Base-by-base conservation (phyloP, 805 yeast genomes). In the Scheffersomyces lignosus region DNA sequence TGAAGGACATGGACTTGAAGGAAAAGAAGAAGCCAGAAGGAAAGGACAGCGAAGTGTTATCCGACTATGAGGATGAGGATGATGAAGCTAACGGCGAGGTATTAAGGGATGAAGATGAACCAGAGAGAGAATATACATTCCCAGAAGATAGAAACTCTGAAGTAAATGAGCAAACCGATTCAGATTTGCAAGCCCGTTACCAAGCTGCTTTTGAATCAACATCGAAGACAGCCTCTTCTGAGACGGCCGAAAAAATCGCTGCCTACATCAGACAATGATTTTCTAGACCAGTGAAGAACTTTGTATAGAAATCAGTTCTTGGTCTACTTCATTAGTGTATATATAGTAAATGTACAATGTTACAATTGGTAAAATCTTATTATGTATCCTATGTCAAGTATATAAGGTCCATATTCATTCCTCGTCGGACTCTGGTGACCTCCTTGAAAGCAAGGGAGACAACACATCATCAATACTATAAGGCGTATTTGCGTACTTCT, bases 1-100 rank as follows among this genome's bases (percentile, higher is more conserved):
- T 93, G 87, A 82, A 82, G 44, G 99, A 93, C 60, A 69, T 93
- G 52, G 96, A 95, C 12, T 64, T 89, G 29, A 66, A 72, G 30
- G 77, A 66, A 26, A 39, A 37, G 4, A 38, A 49, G 28, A 45
- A 56, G 29, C 48, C 45, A 4, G 48, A 50, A 15, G 42, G 45
- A 3, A 59, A 57, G 6, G 71, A 67, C 37, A 70, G 74, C 1
- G 75, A 75, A 33, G 81, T 77, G 9, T 58, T 77, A 24, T 73
- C 79, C 1, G 82, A 77, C 49, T 62, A 62, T 33, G 69, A 68
- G 15, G 84, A 75, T 34, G 74, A 64, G 15, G 77, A 77, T 27
- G 80, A 74, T 12, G 68, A 71, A 13, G 44, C 41, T 17, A 53
- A 65, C 14, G 81, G 81, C 2, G 65, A 75, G 39, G 63, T 74